Percentiles rank a stretch among this genome's conserved stretches.
These are phyloP conservation scores for Speleostelium caveatum DNA, from an alignment of 78 protist species.

Conservation along the genomic window DNA sequence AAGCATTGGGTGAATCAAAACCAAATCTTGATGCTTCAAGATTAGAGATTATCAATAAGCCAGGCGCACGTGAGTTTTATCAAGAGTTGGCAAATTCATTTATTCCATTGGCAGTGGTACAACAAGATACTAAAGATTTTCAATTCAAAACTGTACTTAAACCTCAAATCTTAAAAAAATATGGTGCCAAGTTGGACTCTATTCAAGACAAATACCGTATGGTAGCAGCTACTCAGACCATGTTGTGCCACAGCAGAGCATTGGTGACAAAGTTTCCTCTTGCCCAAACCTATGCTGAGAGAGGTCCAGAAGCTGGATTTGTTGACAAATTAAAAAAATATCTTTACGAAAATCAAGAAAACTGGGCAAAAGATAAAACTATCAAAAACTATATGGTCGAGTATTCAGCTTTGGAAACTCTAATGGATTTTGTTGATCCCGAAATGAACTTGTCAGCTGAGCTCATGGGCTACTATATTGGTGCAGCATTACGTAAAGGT, in stretches of 20 bases:
- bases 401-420: too few species aligned
- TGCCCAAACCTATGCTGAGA: neutral
- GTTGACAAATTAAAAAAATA: neutral
- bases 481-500: too few species aligned
- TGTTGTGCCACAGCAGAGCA: neutral
- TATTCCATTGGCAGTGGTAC: neutral
- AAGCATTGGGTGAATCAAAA: neutral
- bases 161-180: neutral
- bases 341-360: neutral
- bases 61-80: neutral
- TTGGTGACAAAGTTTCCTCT: neutral
- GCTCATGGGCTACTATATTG: too few species aligned
- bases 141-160: too few species aligned
- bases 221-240: neutral
- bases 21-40: neutral
- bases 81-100: neutral
- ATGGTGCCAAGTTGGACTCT: neutral
- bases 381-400: too few species aligned
- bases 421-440: too few species aligned
- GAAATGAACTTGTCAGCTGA: too few species aligned
- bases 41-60: neutral
- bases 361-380: too few species aligned
- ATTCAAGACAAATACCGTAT: neutral
- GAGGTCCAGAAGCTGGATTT: neutral
- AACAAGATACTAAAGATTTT: neutral